phyloP scores from a whole-genome alignment of 129 eudicot genomes.

The Ambrosia trifida region DNA sequence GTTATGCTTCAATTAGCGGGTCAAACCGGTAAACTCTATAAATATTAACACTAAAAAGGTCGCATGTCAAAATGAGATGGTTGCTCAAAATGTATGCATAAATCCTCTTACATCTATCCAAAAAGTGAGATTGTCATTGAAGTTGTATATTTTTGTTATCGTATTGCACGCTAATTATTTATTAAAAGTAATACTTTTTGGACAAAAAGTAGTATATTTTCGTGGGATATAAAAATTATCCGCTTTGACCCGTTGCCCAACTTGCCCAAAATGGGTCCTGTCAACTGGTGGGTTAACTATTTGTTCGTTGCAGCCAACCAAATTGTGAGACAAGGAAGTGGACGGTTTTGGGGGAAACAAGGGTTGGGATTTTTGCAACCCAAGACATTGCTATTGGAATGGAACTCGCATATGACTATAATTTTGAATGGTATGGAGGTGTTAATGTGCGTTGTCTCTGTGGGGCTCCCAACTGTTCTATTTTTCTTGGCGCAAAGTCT shows the following conservation, averaged over 20 bases:
- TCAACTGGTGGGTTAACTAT: background rate
- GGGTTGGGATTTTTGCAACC: slow-evolving; percentile 92
- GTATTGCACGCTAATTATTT: background rate
- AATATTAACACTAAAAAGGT: background rate
- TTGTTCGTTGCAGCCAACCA: slow-evolving; percentile 65
- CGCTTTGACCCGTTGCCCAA: background rate
- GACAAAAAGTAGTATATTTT: background rate
- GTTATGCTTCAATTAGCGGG: background rate
- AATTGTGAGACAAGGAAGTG: slow-evolving; percentile 99
- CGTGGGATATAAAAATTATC: background rate
- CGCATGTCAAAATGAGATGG: background rate
- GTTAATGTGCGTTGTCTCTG: slow-evolving; percentile 94
- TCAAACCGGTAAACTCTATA: background rate
- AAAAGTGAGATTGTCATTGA: background rate
- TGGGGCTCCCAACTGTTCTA: slow-evolving; percentile 91
- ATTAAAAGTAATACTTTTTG: background rate
- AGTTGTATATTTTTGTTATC: background rate
- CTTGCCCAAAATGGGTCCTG: background rate
- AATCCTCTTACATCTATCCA: background rate
- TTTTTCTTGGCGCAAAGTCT: slow-evolving; percentile 95
- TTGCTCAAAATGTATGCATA: background rate
- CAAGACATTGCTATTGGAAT: slow-evolving; percentile 68
- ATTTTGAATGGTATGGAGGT: slow-evolving; percentile 99
- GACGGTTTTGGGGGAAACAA: slow-evolving; percentile 86
- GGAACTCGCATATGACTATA: slow-evolving; percentile 86